Percentiles rank a stretch among this genome's conserved stretches.
Conservation (phyloP, 371 early-diverging fungal species). For the Coemansia sp. region DNA sequence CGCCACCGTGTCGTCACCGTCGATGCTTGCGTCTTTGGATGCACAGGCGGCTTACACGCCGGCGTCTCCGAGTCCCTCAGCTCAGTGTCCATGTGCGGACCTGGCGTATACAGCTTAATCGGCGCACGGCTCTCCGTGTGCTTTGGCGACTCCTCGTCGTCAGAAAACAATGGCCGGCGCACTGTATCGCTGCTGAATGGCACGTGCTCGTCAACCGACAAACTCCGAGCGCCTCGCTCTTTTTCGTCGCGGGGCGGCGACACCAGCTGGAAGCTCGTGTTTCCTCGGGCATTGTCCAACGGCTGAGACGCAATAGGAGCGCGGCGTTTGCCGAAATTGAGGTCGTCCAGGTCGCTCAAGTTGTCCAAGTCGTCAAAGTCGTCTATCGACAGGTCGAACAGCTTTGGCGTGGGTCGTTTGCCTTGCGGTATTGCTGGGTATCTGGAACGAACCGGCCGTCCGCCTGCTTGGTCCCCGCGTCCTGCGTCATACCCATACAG, state of each 20-base stretch:
- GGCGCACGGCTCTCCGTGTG: not conserved
- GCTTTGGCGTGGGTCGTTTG: slow-evolving; percentile 3
- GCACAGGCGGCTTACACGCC: slow-evolving; percentile 32
- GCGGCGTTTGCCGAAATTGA: slow-evolving; percentile 17
- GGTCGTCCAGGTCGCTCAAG: slow-evolving; percentile 44
- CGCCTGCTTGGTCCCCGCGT: not conserved
- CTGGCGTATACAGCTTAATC: slow-evolving; percentile 11
- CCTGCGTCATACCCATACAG: slow-evolving; percentile 13
- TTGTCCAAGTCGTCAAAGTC: slow-evolving; percentile 26
- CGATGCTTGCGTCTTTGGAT: slow-evolving; percentile 33
- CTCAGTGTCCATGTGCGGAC: not conserved
- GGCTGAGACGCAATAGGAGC: not conserved
- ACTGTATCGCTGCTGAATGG: not conserved
- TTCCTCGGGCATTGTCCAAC: not conserved
- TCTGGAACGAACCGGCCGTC: not conserved
- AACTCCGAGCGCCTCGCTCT: not conserved
- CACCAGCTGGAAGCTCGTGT: not conserved
- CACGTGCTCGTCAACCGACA: slow-evolving; percentile 20
- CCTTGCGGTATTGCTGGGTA: slow-evolving; percentile 11
- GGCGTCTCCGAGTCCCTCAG: slow-evolving; percentile 25
- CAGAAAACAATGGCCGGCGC: not conserved
- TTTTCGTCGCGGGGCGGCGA: not conserved
- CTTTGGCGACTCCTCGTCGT: not conserved
- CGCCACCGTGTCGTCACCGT: slow-evolving; percentile 44
- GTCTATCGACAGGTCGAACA: slow-evolving; percentile 24